phyloP scores from a whole-genome alignment of 495 filamentous ascomycete species.

The Penicillium waksmanii region DNA sequence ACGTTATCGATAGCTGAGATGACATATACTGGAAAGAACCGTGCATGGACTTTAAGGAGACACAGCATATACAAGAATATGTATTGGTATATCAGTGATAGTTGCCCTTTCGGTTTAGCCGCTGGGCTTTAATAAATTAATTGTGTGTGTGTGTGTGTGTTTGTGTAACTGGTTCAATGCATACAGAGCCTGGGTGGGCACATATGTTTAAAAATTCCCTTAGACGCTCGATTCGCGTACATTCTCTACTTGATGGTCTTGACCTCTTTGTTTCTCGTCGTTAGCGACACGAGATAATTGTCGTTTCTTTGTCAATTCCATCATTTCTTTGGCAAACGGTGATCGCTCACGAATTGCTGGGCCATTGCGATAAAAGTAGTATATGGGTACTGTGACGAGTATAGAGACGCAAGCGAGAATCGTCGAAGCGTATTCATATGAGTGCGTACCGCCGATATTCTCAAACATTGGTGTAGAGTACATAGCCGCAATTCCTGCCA shows the following conservation, averaged over 20 bases:
- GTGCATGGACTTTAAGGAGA: background rate
- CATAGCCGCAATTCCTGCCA: constrained; percentile 50
- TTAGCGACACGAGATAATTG: too few species aligned
- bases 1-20: background rate
- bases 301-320: too few species aligned
- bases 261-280: too few species aligned
- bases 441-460: constrained; percentile 34
- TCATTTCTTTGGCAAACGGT: too few species aligned
- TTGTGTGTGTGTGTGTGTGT: background rate
- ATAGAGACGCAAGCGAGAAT: constrained; percentile 47
- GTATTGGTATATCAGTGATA: background rate
- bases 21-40: background rate
- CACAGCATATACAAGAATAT: background rate
- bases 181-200: too few species aligned
- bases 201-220: too few species aligned
- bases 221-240: too few species aligned
- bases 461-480: constrained; percentile 47
- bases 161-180: too few species aligned
- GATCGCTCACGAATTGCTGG: constrained; percentile 37
- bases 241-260: too few species aligned
- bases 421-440: constrained; percentile 45
- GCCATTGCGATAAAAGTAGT: constrained; percentile 53
- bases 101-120: background rate
- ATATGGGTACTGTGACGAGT: constrained; percentile 49
- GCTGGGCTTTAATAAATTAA: background rate